phyloP scores from a whole-genome alignment of 176 grass and related monocot genomes.

The Carex kokanica region DNA sequence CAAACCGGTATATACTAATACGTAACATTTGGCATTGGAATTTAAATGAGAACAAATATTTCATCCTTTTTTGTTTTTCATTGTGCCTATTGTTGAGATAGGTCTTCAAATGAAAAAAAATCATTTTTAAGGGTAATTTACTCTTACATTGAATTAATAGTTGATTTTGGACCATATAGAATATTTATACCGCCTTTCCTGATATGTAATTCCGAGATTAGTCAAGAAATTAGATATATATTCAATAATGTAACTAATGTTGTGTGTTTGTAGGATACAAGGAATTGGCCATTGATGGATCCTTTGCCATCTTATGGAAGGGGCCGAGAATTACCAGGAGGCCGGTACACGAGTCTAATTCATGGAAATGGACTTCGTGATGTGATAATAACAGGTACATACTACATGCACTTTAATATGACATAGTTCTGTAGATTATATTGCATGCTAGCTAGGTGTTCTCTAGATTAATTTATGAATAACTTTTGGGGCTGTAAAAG shows the following conservation, averaged over 20 bases:
- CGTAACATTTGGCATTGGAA: background rate
- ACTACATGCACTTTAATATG: background rate
- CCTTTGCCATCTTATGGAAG: conserved; percentile 86
- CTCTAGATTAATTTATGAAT: background rate
- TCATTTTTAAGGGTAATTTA: background rate
- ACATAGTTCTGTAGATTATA: background rate
- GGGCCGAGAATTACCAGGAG: conserved; percentile 64
- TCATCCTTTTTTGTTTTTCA: background rate
- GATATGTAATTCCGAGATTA: background rate
- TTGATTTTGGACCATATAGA: background rate
- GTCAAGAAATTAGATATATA: background rate
- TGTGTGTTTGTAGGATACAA: conserved; percentile 42
- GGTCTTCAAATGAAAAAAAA: background rate
- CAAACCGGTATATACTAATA: background rate
- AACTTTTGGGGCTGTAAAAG: background rate
- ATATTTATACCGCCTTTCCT: background rate
- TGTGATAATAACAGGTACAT: conserved; percentile 72
- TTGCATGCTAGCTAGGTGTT: background rate
- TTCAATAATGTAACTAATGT: background rate
- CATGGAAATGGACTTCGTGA: conserved; percentile 69
- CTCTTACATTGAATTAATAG: background rate
- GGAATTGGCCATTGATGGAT: conserved; percentile 66
- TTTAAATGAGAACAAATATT: background rate
- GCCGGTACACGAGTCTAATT: conserved; percentile 67
- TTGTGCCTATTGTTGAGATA: background rate